phyloP scores from a whole-genome alignment of 164 flowering plant species.

The Malania oleifera region DNA sequence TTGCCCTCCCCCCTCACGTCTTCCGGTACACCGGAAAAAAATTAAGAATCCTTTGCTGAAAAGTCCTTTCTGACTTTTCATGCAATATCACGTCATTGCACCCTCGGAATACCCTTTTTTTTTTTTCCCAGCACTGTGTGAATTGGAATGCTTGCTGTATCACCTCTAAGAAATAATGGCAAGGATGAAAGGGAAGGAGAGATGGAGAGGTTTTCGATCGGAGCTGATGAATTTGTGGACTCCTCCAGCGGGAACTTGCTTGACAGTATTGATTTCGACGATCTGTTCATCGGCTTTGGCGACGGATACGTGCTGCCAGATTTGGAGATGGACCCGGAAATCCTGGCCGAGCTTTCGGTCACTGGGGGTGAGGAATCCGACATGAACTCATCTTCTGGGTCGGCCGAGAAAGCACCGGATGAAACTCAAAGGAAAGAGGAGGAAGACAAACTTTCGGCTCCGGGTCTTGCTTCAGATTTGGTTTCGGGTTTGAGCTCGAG shows the following conservation, averaged over 20 bases:
- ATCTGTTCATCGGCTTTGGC: conserved; percentile 55
- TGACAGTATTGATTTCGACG: conserved; percentile 76
- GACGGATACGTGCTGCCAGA: conserved; percentile 68
- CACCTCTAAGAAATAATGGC: conserved; percentile 37
- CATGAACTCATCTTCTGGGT: conserved; percentile 12
- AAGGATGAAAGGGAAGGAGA: conserved; percentile 44
- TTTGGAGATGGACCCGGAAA: conserved; percentile 83
- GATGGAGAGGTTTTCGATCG: conserved; percentile 33
- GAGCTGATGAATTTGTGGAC: conserved; percentile 36
- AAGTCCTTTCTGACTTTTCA: neutral
- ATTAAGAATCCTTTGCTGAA: neutral
- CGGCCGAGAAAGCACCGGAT: conserved; percentile 13
- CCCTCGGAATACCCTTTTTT: too few relatives aligned
- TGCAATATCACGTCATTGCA: neutral
- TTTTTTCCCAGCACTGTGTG: too few relatives aligned
- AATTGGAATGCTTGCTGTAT: conserved; percentile 62
- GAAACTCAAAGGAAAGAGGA: conserved; percentile 22
- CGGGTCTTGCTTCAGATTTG: conserved; percentile 8
- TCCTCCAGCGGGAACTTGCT: conserved; percentile 46
- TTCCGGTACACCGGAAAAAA: too few relatives aligned
- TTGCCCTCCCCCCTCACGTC: neutral
- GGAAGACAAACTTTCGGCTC: conserved; percentile 32
- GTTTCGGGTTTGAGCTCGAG: conserved; percentile 17
- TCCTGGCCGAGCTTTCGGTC: conserved; percentile 61
- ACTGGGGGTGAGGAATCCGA: conserved; percentile 57